Evolutionary conservation across 2,329 filamentous ascomycete species (phyloP).

Genomic region (Penicillium hesseltinei): DNA sequence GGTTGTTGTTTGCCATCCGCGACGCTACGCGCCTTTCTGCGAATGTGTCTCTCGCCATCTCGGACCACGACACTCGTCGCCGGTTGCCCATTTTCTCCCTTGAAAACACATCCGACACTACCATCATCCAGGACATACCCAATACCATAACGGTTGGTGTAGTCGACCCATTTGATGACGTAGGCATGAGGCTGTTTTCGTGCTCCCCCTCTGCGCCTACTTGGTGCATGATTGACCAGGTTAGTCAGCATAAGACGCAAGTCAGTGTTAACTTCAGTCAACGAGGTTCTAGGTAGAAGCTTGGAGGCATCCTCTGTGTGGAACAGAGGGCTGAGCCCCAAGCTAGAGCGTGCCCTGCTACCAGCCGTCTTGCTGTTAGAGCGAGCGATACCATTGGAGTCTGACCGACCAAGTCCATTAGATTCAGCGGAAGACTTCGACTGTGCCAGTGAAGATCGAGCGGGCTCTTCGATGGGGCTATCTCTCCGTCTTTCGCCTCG

Average conservation of each 20-base stretch:
- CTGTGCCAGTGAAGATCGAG: constrained; percentile 5
- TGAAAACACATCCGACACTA: constrained; percentile 51
- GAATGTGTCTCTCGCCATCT: constrained; percentile 48
- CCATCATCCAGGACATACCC: constrained; percentile 53
- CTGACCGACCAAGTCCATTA: constrained; percentile 19
- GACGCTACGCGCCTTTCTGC: constrained; percentile 43
- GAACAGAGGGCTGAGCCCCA: constrained; percentile 39
- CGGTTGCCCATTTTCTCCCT: constrained; percentile 45
- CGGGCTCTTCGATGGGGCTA: constrained; percentile 13
- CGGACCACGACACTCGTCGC: constrained; percentile 48
- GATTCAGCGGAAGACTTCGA: constrained; percentile 15
- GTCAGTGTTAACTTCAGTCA: constrained; percentile 40
- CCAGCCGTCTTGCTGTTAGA: constrained; percentile 31
- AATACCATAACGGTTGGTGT: constrained; percentile 52
- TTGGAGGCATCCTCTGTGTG: constrained; percentile 40
- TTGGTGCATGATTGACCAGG: constrained; percentile 33
- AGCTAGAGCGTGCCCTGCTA: constrained; percentile 33
- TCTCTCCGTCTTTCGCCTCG: constrained; percentile 12
- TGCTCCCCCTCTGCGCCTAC: constrained; percentile 30
- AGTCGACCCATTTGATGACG: constrained; percentile 55
- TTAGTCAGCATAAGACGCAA: constrained; percentile 41
- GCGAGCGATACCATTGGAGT: constrained; percentile 21
- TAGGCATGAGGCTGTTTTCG: constrained; percentile 42
- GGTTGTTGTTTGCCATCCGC: constrained; percentile 29
- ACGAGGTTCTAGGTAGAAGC: constrained; percentile 39